Evolutionary conservation across 169 alveolate genomes (phyloP).

Genomic region (Miamiensis avidus): DNA sequence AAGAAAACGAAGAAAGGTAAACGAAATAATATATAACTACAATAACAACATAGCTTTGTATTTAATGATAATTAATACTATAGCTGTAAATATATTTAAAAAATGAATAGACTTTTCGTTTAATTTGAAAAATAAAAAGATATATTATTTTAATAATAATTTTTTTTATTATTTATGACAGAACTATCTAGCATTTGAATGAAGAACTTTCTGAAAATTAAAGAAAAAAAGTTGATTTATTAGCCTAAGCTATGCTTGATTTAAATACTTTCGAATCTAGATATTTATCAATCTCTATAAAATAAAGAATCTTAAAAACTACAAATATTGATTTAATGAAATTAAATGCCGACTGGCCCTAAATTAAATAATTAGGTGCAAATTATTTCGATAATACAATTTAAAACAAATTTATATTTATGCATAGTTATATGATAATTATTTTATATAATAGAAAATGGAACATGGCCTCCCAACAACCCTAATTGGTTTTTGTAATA

Average conservation of each 20-base stretch:
- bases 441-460: slow-evolving; percentile 20
- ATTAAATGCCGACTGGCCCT: slow-evolving; percentile 62
- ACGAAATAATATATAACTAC: neutral
- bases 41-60: too few relatives aligned
- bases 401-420: neutral
- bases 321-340: slow-evolving; percentile 49
- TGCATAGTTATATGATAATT: neutral
- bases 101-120: too few relatives aligned
- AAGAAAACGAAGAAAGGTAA: slow-evolving; percentile 42
- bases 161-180: neutral
- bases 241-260: slow-evolving; percentile 45
- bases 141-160: too few relatives aligned
- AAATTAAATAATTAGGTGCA: slow-evolving; percentile 44
- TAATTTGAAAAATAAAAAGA: too few relatives aligned
- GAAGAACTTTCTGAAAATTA: slow-evolving; percentile 35
- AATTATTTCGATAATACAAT: neutral
- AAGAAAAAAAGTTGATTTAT: slow-evolving; percentile 38
- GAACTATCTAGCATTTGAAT: slow-evolving; percentile 23
- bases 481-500: slow-evolving; percentile 73
- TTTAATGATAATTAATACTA: neutral
- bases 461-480: slow-evolving; percentile 71
- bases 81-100: neutral
- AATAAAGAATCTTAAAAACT: slow-evolving; percentile 31
- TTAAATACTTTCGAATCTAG: slow-evolving; percentile 47
- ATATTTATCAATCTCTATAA: slow-evolving; percentile 33